A percentile compares a stretch with the other conserved stretches of the same genome.
Evolutionary conservation across 208 protist genomes (phyloP).

Genomic region (Tetramitus jugosus): DNA sequence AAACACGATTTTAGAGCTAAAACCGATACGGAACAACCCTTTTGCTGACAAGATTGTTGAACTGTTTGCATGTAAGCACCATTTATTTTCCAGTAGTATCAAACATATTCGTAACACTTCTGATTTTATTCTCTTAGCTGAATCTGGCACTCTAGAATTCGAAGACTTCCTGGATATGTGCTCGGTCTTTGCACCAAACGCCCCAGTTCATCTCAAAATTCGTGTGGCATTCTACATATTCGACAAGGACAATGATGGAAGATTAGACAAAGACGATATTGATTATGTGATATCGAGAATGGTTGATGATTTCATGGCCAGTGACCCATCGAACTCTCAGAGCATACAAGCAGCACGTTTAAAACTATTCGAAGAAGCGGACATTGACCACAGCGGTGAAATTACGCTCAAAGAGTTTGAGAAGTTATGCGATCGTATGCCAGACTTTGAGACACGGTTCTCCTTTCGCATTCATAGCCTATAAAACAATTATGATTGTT

Average conservation of each 20-base stretch:
- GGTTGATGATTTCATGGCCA: neutral
- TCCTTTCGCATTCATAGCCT: no score
- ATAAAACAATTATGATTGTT: no score
- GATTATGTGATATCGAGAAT: neutral
- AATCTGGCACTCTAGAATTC: neutral
- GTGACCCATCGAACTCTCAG: neutral
- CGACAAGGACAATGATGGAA: neutral
- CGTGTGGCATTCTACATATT: neutral
- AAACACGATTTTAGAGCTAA: no score
- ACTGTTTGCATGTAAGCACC: conserved; percentile 15
- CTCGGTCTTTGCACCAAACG: conserved; percentile 6
- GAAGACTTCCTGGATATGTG: conserved; percentile 14
- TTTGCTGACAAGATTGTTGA: neutral
- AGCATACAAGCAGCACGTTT: neutral
- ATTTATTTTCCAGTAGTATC: no score
- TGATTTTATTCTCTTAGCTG: neutral
- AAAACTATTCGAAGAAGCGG: neutral
- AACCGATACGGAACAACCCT: no score
- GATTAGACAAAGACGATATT: neutral
- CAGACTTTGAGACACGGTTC: neutral
- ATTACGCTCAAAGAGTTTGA: conserved; percentile 12
- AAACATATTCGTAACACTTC: no score
- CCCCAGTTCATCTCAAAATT: neutral
- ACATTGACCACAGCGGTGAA: neutral
- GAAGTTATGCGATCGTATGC: neutral